Conservation (phyloP, 2,329 filamentous ascomycete genomes). For the Cryphonectria nitschkei region DNA sequence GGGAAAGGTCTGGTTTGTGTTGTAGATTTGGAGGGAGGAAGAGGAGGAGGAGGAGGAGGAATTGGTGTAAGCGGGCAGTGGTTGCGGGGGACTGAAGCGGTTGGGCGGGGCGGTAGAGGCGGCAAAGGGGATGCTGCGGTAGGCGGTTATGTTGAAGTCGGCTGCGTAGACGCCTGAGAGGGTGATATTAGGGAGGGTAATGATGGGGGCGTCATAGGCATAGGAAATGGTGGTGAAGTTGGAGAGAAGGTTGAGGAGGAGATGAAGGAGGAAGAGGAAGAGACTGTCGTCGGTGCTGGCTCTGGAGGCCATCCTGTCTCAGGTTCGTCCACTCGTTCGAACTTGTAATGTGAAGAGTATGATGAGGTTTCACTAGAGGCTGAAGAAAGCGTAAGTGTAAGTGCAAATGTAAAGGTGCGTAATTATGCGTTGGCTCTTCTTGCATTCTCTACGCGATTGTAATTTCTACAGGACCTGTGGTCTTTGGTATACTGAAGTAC, state of each 20-base stretch:
- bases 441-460: no score
- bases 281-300: background rate
- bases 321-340: no score
- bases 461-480: no score
- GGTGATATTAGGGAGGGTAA: conserved; percentile 6
- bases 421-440: no score
- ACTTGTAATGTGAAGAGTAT: no score
- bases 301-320: background rate
- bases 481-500: no score
- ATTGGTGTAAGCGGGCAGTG: conserved; percentile 8
- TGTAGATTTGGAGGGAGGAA: conserved; percentile 30
- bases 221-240: background rate
- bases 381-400: no score
- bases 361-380: no score
- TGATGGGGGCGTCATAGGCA: background rate
- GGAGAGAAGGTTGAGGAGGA: background rate
- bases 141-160: conserved; percentile 44
- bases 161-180: conserved; percentile 5
- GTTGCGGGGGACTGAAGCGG: conserved; percentile 50
- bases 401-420: no score
- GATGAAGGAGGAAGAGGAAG: background rate
- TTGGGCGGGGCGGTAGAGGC: conserved; percentile 44
- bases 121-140: conserved; percentile 54
- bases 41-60: background rate
- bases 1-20: conserved; percentile 32